Evolutionary conservation across 2,329 filamentous ascomycete species (phyloP), one percentile per base, ranked within the genome.

Genomic region (Chalara sp.): DNA sequence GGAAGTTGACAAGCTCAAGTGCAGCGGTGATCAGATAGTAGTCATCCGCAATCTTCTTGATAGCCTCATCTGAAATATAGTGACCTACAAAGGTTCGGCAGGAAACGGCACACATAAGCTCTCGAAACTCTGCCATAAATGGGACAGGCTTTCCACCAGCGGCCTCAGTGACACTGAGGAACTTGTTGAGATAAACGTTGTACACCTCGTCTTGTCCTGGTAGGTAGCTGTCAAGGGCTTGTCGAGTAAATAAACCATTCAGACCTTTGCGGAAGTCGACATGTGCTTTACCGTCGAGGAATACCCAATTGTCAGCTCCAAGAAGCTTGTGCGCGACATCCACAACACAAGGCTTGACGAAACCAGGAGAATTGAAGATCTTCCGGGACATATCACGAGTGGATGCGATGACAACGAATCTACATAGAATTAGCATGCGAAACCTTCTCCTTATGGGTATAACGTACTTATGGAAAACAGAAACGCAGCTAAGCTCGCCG

Each of bases 261-360:
- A 99, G 77, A 48, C 93, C 93, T 75, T 96, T 97, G 68, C 93
- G 91, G 73, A 93, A 99, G 65, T 97, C 93, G 60, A 96, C 89
- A 64, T 99, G 93, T 39, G 84, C 83, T 72, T 91, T 95, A 65
- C 93, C 93, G 66, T 97, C 92, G 58, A 99, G 76, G 73, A 97
- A 97, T 13, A 97, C 93, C 89, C 91, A 99, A 75, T 96, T 96
- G 63, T 87, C 86, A 54, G 84, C 80, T 53, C 93, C 88, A 48
- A 99, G 83, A 47, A 99, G 86, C 75, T 97, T 97, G 72, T 89
- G 84, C 21, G 93, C 93, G 53, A 86, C 83, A 68, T 97, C 92
- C 57, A 99, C 93, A 55, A 99, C 91, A 65, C 91, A 97, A 41
- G 93, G 93, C 75, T 96, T 96, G 67, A 95, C 90, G 65, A 84